phyloP scores from a whole-genome alignment of 73 alveolate species.

The Paramecium sexaurelia region DNA sequence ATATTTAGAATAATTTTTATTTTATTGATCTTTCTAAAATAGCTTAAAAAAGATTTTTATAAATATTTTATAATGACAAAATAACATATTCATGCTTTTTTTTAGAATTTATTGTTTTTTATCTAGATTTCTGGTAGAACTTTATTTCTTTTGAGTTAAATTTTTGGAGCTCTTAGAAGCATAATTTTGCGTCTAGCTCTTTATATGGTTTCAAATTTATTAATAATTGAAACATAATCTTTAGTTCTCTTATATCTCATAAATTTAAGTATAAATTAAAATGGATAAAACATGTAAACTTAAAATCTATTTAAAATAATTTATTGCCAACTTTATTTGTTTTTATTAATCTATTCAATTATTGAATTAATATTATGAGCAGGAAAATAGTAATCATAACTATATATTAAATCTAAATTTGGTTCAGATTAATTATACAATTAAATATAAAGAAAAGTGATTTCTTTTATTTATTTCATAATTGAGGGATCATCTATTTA shows the following conservation, averaged over 20 bases:
- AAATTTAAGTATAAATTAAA: slow-evolving; percentile 9
- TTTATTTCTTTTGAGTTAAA: neutral
- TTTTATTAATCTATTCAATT: neutral
- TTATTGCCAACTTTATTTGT: neutral
- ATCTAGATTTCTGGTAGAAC: neutral
- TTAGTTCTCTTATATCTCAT: neutral
- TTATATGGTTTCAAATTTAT: neutral
- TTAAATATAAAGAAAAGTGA: neutral
- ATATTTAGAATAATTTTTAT: too few relatives aligned
- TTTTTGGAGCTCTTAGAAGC: neutral
- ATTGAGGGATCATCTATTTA: neutral
- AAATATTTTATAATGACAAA: too few relatives aligned
- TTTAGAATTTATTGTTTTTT: too few relatives aligned
- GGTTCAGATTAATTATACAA: neutral
- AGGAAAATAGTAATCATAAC: slow-evolving; percentile 13
- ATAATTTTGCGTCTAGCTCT: neutral
- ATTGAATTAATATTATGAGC: neutral
- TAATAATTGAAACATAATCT: neutral
- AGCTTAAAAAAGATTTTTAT: too few relatives aligned
- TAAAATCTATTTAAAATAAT: neutral
- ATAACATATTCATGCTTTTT: too few relatives aligned
- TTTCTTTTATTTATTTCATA: neutral
- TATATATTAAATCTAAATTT: neutral
- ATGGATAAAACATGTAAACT: slow-evolving; percentile 16
- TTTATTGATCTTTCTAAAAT: too few relatives aligned